Conservation (phyloP, 129 eudicot genomes). For the Scalesia atractyloides region DNA sequence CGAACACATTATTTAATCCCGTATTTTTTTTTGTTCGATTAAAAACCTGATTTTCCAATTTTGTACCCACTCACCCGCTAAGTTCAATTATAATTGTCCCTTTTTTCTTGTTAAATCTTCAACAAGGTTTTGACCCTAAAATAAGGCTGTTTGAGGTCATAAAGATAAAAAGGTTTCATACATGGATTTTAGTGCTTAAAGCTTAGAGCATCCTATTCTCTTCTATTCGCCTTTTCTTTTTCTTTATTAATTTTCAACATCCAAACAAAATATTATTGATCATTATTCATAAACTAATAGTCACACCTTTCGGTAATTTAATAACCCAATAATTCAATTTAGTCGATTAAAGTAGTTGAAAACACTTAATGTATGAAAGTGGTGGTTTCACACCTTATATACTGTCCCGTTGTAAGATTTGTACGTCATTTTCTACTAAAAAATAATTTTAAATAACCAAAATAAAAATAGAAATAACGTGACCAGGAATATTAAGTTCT, state of each 20-base stretch:
- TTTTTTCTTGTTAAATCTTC: conserved; percentile 13
- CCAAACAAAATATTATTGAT: not conserved
- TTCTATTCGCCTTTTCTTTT: conserved; percentile 13
- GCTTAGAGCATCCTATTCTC: conserved; percentile 31
- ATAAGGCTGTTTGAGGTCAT: conserved; percentile 12
- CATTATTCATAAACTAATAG: not conserved
- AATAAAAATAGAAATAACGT: not conserved
- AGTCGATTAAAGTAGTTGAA: conserved; percentile 17
- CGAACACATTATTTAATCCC: no score
- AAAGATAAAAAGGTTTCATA: conserved; percentile 28
- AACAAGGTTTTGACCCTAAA: not conserved
- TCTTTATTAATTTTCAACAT: not conserved
- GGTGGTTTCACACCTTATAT: conserved; percentile 26
- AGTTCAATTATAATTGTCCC: conserved; percentile 26
- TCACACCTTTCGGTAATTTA: not conserved
- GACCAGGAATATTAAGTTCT: no score
- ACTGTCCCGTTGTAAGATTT: conserved; percentile 12
- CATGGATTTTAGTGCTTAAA: conserved; percentile 36
- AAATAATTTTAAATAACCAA: not conserved
- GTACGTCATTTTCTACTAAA: conserved; percentile 7
- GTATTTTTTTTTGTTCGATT: no score
- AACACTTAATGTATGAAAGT: conserved; percentile 10
- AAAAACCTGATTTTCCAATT: no score
- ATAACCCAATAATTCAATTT: conserved; percentile 2
- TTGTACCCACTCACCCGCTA: no score